Base-by-base conservation (phyloP, 106 monocot genomes). In the Gastrodia elata region DNA sequence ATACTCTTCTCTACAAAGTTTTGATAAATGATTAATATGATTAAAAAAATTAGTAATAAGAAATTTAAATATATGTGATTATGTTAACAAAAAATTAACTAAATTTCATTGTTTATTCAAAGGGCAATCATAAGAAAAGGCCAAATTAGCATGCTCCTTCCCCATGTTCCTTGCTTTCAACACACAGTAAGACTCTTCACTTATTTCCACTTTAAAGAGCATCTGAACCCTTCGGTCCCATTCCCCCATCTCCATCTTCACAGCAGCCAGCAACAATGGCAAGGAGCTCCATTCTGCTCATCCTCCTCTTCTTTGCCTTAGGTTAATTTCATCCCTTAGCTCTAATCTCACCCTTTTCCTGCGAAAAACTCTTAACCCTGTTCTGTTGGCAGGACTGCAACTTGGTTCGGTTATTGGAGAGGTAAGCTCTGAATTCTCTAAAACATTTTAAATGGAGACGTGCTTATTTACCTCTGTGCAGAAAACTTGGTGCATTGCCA, bases 401-500 rank as follows among this genome's bases (percentile, higher is more conserved):
- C 9, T 43, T 3, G 39, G 28, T 41, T 61, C 42, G 16, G 59
- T 33, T 27, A 22, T 70, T 11, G 71, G n/a, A 64, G 55, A 78
- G 77, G 77, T 78, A 73, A 56, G 33, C 8, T 28, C 33, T 18
- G 6, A 38, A 46, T 8, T 15, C 1, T n/a, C 38, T 35, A 5
- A 24, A 34, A 10, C 13, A 5, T 5, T 10, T 33, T 5, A 35
- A 34, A 34, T 24, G 32, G 28, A 30, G 0, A 32, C 3, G n/a
- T n/a, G n/a, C n/a, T n/a, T 30, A 61, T 30, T 4, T 33, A 57
- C n/a, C 24, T 55, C 32, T 15, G 5, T 26, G 9, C 75, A 82
- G 85, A 82, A 77, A 79, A 85, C 82, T 15, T 85, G 82, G 82
- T 85, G 85, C 64, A 64, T 85, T 18, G 85, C 82, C 15, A 85